These are phyloP conservation scores for Ogataea kodamae DNA, from an alignment of 805 yeast species.

Conservation along the genomic window DNA sequence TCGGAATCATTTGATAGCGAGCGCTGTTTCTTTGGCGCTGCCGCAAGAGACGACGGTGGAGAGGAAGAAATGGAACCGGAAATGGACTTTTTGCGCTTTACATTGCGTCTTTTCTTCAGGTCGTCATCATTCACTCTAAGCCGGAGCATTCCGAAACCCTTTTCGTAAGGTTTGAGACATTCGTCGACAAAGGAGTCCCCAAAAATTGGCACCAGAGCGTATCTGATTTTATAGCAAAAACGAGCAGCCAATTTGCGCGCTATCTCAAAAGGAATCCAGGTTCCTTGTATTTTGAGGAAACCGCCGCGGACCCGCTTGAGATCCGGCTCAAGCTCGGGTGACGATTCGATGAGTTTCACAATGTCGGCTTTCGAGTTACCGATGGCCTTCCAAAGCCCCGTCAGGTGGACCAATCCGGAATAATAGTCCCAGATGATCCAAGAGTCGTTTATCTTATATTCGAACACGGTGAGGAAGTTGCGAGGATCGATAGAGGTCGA, in stretches of 20 bases:
- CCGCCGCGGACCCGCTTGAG: constrained; percentile 85
- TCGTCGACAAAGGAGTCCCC: constrained; percentile 63
- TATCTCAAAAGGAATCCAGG: constrained; percentile 78
- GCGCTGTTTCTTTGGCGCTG: constrained; percentile 5
- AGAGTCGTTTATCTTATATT: constrained; percentile 63
- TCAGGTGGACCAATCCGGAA: constrained; percentile 81
- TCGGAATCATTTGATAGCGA: constrained; percentile 6
- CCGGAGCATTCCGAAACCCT: constrained; percentile 62
- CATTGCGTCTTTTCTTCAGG: constrained; percentile 22
- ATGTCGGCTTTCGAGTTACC: constrained; percentile 74
- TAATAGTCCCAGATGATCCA: constrained; percentile 84
- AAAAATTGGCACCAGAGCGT: constrained; percentile 72
- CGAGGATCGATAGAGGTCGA: constrained; percentile 75
- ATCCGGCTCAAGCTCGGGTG: constrained; percentile 60
- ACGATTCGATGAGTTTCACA: constrained; percentile 61
- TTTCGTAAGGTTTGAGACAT: constrained; percentile 57
- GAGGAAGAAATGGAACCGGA: constrained; percentile 2
- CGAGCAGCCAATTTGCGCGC: constrained; percentile 66
- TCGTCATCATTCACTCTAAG: constrained; percentile 34
- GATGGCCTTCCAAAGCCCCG: constrained; percentile 81
- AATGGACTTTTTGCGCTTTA: constrained; percentile 20
- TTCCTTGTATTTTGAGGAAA: constrained; percentile 86
- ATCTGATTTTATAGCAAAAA: constrained; percentile 76
- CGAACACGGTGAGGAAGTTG: constrained; percentile 64
- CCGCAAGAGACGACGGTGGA: constrained; percentile 1